These are phyloP conservation scores for Chara braunii DNA, from an alignment of 139 green algal species.

Conservation along the genomic window DNA sequence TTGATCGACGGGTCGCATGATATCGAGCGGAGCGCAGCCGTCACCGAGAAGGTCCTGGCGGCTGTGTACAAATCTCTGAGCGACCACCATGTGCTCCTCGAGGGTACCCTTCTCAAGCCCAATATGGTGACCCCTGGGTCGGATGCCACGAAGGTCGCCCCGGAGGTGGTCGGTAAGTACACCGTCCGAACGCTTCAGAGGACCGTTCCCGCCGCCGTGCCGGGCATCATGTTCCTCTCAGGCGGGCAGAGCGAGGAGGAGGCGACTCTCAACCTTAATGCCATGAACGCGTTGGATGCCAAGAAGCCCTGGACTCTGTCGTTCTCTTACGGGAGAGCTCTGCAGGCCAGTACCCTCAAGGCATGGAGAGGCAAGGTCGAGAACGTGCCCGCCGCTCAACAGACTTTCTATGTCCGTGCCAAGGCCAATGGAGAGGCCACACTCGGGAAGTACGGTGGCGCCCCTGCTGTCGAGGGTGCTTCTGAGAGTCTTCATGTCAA, in stretches of 20 bases:
- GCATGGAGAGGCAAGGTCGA: conserved; percentile 65
- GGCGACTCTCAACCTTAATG: conserved; percentile 76
- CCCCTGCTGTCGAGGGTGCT: conserved; percentile 44
- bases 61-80: conserved; percentile 39
- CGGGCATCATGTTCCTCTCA: conserved; percentile 79
- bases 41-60: conserved; percentile 49
- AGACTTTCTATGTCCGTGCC: conserved; percentile 78
- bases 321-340: conserved; percentile 85
- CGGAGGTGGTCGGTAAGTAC: conserved; percentile 55
- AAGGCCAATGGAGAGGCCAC: conserved; percentile 90
- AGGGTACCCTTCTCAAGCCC: conserved; percentile 82
- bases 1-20: conserved; percentile 83
- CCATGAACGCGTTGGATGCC: conserved; percentile 54
- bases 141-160: conserved; percentile 21
- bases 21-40: conserved; percentile 64
- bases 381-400: conserved; percentile 78
- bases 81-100: conserved; percentile 50
- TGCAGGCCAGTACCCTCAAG: conserved; percentile 57
- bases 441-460: conserved; percentile 86
- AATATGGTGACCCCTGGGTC: conserved; percentile 75
- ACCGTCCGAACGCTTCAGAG: conserved; percentile 74
- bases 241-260: conserved; percentile 77
- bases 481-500: conserved; percentile 87
- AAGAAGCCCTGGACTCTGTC: conserved; percentile 77
- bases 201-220: conserved; percentile 71